Evolutionary conservation across 2,329 filamentous ascomycete species (phyloP).

Genomic region (Lecanicillium sp.): DNA sequence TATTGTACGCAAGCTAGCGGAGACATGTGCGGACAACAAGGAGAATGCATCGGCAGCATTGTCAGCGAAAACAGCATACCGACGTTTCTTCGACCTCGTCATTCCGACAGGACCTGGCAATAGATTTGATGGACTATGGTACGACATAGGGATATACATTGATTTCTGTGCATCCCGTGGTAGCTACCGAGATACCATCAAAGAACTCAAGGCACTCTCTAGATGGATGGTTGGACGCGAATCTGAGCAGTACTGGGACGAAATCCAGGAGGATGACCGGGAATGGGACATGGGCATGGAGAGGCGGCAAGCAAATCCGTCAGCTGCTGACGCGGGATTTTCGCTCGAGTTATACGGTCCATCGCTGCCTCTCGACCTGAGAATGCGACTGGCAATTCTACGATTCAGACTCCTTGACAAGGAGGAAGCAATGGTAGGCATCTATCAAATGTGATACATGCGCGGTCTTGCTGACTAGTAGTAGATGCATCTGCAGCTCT

Average conservation of each 20-base stretch:
- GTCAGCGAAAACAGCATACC: conserved; percentile 43
- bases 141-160: conserved; percentile 77
- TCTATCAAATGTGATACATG: neutral
- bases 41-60: conserved; percentile 34
- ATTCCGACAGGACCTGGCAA: conserved; percentile 26
- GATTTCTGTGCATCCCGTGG: conserved; percentile 67
- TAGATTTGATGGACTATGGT: conserved; percentile 55
- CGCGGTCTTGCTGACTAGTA: conserved; percentile 13
- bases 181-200: conserved; percentile 60
- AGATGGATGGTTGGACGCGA: conserved; percentile 77
- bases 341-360: conserved; percentile 57
- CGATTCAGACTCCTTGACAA: conserved; percentile 64
- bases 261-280: conserved; percentile 65
- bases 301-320: conserved; percentile 56
- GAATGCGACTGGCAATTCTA: conserved; percentile 77
- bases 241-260: conserved; percentile 72
- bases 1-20: conserved; percentile 49
- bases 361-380: conserved; percentile 72
- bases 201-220: conserved; percentile 63
- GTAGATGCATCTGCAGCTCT: conserved; percentile 61
- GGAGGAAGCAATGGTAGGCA: conserved; percentile 66
- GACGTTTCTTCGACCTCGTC: conserved; percentile 39
- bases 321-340: conserved; percentile 53
- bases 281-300: conserved; percentile 78
- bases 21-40: conserved; percentile 48